Base-by-base conservation (phyloP, 805 yeast species). In the Kazachstania bromeliacearum region DNA sequence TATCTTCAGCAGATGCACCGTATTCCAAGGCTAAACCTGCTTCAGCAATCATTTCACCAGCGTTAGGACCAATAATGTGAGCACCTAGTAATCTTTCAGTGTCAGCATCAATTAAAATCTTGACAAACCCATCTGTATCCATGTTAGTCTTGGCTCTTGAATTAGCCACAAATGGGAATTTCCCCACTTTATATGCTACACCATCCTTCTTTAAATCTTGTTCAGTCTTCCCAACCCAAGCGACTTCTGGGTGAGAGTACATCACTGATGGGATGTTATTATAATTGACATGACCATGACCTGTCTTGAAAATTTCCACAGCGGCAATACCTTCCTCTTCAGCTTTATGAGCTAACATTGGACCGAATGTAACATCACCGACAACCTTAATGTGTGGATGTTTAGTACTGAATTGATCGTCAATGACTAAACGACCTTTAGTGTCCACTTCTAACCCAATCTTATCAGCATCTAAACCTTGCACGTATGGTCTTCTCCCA, bases 251-350 rank as follows among this genome's bases (percentile, higher is more conserved):
- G 68, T 87, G 96, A 34, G 97, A 80, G 74, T 92, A 92, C 98
- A 92, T 92, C 49, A 92, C 98, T 24, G 96, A 77, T 48, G 99
- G 99, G 52, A 92, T 92, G 70, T 84, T 94, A 53, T 79, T 94
- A 68, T 92, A 92, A 78, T 92, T 92, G 50, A 92, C 97, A 63
- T 92, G 98, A 42, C 99, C 99, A 60, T 82, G 83, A 48, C 97
- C 98, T 50, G 66, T 66, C 71, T 85, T 85, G 63, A 92, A 76
- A 71, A 77, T 84, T 70, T 92, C 99, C 47, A 74, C 97, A 48
- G 95, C 97, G 40, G 99, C 99, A 51, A 92, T 80, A 67, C 96
- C 99, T 73, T 92, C 99, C 64, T 92, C 99, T 73, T 92, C 99
- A 45, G 99, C 99, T 74, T 92, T 92, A 75, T 92, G 99, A 47